Evolutionary conservation across 2,329 filamentous ascomycete species (phyloP), one percentile per base, ranked within the genome.

Genomic region (Penicillium sp.): DNA sequence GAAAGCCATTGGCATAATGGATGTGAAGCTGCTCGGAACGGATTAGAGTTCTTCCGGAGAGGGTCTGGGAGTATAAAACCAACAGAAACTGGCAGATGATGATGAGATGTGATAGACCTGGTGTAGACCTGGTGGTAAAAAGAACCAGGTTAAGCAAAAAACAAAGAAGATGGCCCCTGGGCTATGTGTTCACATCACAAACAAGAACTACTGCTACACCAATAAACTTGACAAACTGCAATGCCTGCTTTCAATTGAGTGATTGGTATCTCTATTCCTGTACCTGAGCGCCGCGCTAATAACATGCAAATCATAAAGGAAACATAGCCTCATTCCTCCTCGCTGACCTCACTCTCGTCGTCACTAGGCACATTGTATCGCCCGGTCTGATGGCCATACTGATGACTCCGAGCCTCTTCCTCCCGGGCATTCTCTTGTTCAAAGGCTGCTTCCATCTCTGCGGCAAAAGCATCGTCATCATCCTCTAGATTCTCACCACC

Each of bases 311-410:
- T 32, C 16, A 22, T 8, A 42, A 23, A n/a, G 18, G 20, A n/a
- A 37, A 6, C 3, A 38, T 34, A 11, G 10, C 22, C 14, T 60
- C 46, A 82, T 55, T 82, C 79, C 57, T 82, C 79, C 56, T 82
- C 79, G 48, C 79, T 82, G 37, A 82, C 77, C 50, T 80, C 77
- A 48, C 78, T 82, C 58, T 82, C 78, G 35, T 70, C 64, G 12
- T 78, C 76, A 23, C 68, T 73, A 15, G 53, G 49, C 30, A 57
- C 48, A 37, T 50, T 46, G 16, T 63, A 64, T 18, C 55, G 56
- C 25, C 58, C 55, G 14, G 41, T 30, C 6, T 52, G 44, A 30
- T 60, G 51, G 11, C 49, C 48, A 34, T 58, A 57, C 10, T 59
- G 55, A 17, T 60, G 59, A 13, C 47, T 61, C 17, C 56, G 53